These are phyloP conservation scores for Cyphellophora europaea DNA, from an alignment of 2,329 filamentous ascomycete genomes.

Conservation along the genomic window DNA sequence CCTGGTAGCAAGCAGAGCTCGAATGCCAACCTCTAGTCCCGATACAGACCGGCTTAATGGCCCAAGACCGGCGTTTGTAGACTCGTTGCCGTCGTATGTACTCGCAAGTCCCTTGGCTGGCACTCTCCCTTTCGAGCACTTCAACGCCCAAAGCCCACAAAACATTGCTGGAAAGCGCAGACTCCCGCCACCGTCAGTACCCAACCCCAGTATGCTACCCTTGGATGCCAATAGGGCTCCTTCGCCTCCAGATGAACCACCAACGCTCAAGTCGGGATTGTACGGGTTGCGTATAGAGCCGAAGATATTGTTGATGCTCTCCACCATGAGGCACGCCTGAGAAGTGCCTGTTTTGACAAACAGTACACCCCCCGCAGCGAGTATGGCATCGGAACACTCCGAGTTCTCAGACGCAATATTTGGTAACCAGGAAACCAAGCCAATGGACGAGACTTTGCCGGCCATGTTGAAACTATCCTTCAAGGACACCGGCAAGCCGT, in stretches of 20 bases:
- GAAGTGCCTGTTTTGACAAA: constrained; percentile 45
- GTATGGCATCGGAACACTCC: constrained; percentile 18
- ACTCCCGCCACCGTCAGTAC: constrained; percentile 44
- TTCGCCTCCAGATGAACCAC: constrained; percentile 44
- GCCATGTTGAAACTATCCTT: constrained; percentile 39
- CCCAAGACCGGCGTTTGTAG: constrained; percentile 40
- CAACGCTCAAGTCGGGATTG: constrained; percentile 39
- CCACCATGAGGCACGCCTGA: constrained; percentile 35
- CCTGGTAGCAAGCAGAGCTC: constrained; percentile 28
- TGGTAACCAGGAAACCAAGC: constrained; percentile 26
- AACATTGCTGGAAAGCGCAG: constrained; percentile 42
- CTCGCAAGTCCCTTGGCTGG: constrained; percentile 7
- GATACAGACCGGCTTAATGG: constrained; percentile 44
- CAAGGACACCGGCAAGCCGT: constrained; percentile 49
- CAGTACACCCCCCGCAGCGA: constrained; percentile 35
- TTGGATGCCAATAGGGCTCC: constrained; percentile 40
- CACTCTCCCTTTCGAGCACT: constrained; percentile 21
- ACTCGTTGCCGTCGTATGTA: constrained; percentile 9
- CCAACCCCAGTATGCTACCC: constrained; percentile 40
- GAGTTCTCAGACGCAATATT: constrained; percentile 18
- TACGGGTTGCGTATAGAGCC: constrained; percentile 39
- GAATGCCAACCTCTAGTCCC: constrained; percentile 34
- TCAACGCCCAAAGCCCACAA: constrained; percentile 37
- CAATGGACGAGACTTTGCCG: constrained; percentile 20
- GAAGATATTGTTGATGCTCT: constrained; percentile 44